Conservation (phyloP, 768 basidiomycete species). For the Mycena latifolia region DNA sequence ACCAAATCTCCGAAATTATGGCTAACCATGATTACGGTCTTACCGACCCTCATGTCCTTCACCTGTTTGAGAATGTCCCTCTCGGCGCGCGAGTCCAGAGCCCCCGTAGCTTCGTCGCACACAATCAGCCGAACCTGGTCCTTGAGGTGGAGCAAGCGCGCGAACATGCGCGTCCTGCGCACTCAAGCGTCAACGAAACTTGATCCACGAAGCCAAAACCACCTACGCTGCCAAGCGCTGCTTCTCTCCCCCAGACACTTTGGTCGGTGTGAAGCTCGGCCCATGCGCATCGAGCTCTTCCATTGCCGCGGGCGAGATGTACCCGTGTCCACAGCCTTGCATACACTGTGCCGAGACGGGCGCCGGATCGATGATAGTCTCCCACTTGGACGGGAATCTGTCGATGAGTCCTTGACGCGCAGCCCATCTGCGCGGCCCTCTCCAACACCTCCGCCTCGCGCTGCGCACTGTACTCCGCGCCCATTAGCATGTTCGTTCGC, state of each 20-base stretch:
- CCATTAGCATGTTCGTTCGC: conserved; percentile 53
- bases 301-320: conserved; percentile 45
- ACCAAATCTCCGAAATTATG: conserved; percentile 67
- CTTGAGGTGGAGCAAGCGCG: conserved; percentile 60
- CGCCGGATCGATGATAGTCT: conserved; percentile 54
- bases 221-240: conserved; percentile 65
- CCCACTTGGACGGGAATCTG: conserved; percentile 49
- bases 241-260: conserved; percentile 59
- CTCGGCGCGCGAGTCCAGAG: conserved; percentile 68
- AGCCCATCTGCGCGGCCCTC: conserved; percentile 52
- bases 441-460: conserved; percentile 40
- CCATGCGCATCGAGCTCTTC: conserved; percentile 46
- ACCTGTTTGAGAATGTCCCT: conserved; percentile 58
- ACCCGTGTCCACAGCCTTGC: conserved; percentile 42
- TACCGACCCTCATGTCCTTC: conserved; percentile 52
- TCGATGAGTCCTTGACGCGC: conserved; percentile 56
- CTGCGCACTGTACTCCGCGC: conserved; percentile 30
- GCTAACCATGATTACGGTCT: conserved; percentile 68
- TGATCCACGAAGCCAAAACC: not conserved
- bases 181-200: not conserved
- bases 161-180: conserved; percentile 48
- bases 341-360: conserved; percentile 45
- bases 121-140: conserved; percentile 61
- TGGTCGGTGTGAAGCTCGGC: conserved; percentile 41
- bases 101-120: conserved; percentile 71